phyloP scores from a whole-genome alignment of 192 early-diverging fungal genomes.

The Polychytrium aggregatum region DNA sequence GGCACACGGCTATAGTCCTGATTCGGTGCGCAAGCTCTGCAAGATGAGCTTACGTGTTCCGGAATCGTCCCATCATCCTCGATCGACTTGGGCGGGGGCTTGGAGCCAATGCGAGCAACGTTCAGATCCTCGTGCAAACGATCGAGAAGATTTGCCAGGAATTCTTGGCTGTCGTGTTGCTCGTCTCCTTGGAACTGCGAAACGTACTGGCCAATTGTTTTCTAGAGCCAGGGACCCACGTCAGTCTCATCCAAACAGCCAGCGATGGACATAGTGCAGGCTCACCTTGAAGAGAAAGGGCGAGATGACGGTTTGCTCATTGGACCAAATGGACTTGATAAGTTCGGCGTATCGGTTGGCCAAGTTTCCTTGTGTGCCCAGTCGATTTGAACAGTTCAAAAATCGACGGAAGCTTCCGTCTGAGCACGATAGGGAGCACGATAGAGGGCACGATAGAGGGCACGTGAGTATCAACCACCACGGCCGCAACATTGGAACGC shows the following conservation, averaged over 20 bases:
- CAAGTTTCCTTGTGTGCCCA: constrained; percentile 63
- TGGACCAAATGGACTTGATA: constrained; percentile 73
- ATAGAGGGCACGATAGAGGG: background rate
- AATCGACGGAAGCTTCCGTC: constrained; percentile 42
- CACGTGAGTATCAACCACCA: background rate
- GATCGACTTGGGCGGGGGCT: constrained; percentile 37
- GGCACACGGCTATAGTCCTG: too few species aligned
- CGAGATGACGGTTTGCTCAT: constrained; percentile 60
- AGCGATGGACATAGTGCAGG: background rate
- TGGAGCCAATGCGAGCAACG: constrained; percentile 26
- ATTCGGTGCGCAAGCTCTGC: too few species aligned
- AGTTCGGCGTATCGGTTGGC: constrained; percentile 68
- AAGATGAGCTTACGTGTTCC: too few species aligned
- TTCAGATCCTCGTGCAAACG: constrained; percentile 89
- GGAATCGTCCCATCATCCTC: constrained; percentile 55
- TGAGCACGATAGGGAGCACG: background rate
- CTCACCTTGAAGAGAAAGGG: constrained; percentile 58
- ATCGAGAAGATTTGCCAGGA: constrained; percentile 82
- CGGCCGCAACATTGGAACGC: too few species aligned
- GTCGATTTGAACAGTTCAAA: constrained; percentile 52
- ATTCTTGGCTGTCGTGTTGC: constrained; percentile 97
- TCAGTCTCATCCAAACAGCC: too few species aligned
- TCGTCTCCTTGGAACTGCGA: constrained; percentile 78
- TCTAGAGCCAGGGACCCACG: constrained; percentile 21
- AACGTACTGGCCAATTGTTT: constrained; percentile 60